Base-by-base conservation (phyloP, 257 asterid species). In the Buddleja alternifolia region DNA sequence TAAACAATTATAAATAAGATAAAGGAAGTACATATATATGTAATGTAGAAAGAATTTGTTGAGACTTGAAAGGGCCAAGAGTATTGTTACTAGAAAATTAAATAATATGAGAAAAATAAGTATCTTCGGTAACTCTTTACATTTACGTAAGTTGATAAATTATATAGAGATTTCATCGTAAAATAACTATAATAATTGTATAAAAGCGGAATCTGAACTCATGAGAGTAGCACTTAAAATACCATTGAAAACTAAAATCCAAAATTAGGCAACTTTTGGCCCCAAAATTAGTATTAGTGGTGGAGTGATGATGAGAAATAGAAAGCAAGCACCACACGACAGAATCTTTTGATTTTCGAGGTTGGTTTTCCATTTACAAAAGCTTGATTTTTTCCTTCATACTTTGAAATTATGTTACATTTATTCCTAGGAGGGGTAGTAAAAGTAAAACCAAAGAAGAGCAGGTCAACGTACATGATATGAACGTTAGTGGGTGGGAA, bases 401-500 rank as follows among this genome's bases (percentile, higher is more conserved):
- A 24, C 15, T 12, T 8, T 6, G 42, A 10, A 7, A 19, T 58
- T 47, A 34, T 55, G 32, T 9, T 62, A 34, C 7, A n/a, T 37
- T 53, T 67, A 59, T 58, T 50, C 55, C 61, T 2, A 1, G 7
- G 34, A 37, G 42, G 78, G 77, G 65, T 21, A 67, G 12, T 25
- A 67, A 59, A n/a, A 17, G 73, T 66, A 66, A 73, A 61, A 14
- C 6, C 8, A 42, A 0, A 17, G 24, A 29, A 29, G n/a, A n/a
- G n/a, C n/a, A n/a, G 14, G 69, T 70, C 76, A 75, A 44, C 44
- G 34, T 52, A 39, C 52, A 54, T n/a, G 51, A 66, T 58, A 57
- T 63, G 20, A 54, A 55, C 42, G 55, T 29, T 34, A 60, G 80
- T 78, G 83, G 80, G 80, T 78, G 83, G 80, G 68, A 65, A 70